Percentiles rank a stretch among this genome's conserved stretches.
Evolutionary conservation across 2,329 filamentous ascomycete genomes (phyloP).

Genomic region (Thelonectria olida): DNA sequence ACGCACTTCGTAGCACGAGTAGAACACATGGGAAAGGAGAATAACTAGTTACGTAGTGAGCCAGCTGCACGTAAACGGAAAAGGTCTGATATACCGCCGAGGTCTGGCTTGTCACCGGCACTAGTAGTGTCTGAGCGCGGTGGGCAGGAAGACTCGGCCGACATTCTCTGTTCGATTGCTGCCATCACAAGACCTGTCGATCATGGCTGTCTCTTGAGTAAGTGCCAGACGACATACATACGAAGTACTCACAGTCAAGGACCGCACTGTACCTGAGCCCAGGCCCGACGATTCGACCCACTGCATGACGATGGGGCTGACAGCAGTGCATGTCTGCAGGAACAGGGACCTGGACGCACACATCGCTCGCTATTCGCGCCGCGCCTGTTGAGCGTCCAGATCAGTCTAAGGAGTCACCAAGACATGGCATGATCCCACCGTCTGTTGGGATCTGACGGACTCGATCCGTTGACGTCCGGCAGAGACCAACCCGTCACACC

Average conservation of each 20-base stretch:
- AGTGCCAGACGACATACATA: conserved; percentile 6
- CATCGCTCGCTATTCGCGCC: conserved; percentile 2
- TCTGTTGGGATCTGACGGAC: conserved; percentile 20
- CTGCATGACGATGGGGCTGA: conserved; percentile 38
- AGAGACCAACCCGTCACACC: conserved; percentile 7
- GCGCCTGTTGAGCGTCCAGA: conserved; percentile 25
- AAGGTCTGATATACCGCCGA: neutral
- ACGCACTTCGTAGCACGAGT: too few species aligned
- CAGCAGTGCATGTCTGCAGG: conserved; percentile 42
- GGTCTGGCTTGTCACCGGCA: neutral
- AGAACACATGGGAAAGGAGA: neutral
- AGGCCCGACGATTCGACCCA: conserved; percentile 28
- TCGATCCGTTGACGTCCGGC: conserved; percentile 9
- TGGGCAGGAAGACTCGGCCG: conserved; percentile 1
- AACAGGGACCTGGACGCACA: conserved; percentile 35
- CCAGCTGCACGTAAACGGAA: neutral
- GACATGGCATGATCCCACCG: conserved; percentile 31
- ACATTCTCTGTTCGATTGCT: neutral
- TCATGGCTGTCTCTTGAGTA: conserved; percentile 8
- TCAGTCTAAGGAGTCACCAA: conserved; percentile 18
- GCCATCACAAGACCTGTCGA: conserved; percentile 13
- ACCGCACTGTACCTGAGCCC: conserved; percentile 18
- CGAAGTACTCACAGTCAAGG: conserved; percentile 21
- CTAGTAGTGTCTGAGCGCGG: neutral
- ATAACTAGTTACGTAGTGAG: neutral